Conservation (phyloP, 805 yeast genomes). For the Kockiozyma suomiensis region DNA sequence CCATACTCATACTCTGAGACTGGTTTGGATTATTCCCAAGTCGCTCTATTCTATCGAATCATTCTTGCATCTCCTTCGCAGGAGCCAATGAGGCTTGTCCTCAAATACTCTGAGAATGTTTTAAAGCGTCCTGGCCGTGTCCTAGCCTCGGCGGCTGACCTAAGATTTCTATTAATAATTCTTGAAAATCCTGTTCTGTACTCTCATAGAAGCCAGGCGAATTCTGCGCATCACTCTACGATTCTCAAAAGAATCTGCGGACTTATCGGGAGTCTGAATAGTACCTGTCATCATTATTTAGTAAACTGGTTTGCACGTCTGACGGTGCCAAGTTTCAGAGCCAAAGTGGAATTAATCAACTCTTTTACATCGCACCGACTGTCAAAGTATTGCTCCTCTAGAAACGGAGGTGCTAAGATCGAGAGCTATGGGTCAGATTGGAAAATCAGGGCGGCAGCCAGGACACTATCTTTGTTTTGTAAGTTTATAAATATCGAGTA, state of each 20-base stretch:
- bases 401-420: conserved; percentile 38
- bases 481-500: conserved; percentile 44
- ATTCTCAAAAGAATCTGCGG: conserved; percentile 71
- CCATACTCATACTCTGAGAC: conserved; percentile 50
- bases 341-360: conserved; percentile 68
- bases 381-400: conserved; percentile 41
- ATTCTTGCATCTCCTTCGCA: conserved; percentile 58
- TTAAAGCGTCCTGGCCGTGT: conserved; percentile 53
- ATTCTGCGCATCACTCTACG: conserved; percentile 56
- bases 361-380: conserved; percentile 78
- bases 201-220: conserved; percentile 49
- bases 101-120: conserved; percentile 55
- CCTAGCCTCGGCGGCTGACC: conserved; percentile 48
- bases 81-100: conserved; percentile 56
- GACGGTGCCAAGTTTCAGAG: conserved; percentile 49
- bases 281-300: conserved; percentile 48
- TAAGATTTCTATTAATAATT: conserved; percentile 64
- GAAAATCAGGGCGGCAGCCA: conserved; percentile 72
- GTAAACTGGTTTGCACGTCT: conserved; percentile 59
- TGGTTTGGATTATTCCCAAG: conserved; percentile 54
- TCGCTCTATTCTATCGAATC: conserved; percentile 53
- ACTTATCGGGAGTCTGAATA: conserved; percentile 56
- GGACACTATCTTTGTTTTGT: conserved; percentile 57
- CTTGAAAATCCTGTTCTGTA: conserved; percentile 62
- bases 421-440: conserved; percentile 77